A percentile compares a stretch with the other conserved stretches of the same genome.
phyloP scores from a whole-genome alignment of 106 monocot species.

The Allium cepa region DNA sequence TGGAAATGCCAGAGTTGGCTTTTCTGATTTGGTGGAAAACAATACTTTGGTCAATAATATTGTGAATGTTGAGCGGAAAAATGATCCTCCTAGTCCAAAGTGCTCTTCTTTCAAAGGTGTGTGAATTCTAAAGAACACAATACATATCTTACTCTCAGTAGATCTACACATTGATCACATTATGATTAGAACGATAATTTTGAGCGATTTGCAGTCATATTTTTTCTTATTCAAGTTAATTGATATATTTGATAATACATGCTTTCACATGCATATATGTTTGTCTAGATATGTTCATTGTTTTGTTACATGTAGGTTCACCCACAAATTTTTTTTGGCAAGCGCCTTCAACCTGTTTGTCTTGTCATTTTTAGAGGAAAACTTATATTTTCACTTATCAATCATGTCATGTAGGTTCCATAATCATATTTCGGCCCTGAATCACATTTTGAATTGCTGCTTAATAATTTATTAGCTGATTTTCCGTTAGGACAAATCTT shows the following conservation, averaged over 20 bases:
- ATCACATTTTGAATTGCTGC: too few relatives aligned
- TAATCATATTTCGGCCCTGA: too few relatives aligned
- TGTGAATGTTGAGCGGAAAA: constrained; percentile 41
- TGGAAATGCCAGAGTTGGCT: constrained; percentile 12
- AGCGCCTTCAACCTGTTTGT: too few relatives aligned
- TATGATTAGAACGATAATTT: background rate
- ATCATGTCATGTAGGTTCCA: too few relatives aligned
- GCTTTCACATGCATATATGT: too few relatives aligned
- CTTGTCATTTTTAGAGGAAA: too few relatives aligned
- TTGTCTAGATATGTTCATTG: too few relatives aligned
- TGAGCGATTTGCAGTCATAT: background rate
- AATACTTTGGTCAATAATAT: constrained; percentile 55
- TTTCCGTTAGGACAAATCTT: too few relatives aligned
- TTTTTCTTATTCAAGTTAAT: background rate
- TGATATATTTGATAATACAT: background rate
- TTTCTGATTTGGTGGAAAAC: constrained; percentile 17
- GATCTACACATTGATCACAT: background rate
- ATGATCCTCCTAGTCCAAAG: constrained; percentile 17
- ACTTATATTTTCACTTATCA: too few relatives aligned
- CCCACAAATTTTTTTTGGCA: too few relatives aligned
- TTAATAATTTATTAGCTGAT: too few relatives aligned
- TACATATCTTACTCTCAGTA: background rate
- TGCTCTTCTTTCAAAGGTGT: constrained; percentile 32
- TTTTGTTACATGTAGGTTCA: too few relatives aligned
- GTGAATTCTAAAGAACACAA: background rate